Conservation (phyloP, 306 rosid genomes). For the Oxytropis ochrocephala region DNA sequence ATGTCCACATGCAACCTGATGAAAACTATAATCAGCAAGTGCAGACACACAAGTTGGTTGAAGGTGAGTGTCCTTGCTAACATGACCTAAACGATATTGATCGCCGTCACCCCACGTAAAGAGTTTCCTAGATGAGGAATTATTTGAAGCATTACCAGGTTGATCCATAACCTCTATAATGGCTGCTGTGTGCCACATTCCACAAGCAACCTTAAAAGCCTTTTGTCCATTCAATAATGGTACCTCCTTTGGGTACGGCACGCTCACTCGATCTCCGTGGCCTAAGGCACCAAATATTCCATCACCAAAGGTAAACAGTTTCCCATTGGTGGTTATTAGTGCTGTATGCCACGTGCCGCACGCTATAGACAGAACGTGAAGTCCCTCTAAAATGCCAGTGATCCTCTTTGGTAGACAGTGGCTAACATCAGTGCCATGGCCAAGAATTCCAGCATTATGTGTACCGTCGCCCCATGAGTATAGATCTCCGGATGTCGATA, state of each 20-base stretch:
- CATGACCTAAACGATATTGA: constrained; percentile 82
- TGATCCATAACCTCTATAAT: constrained; percentile 70
- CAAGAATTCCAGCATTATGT: constrained; percentile 77
- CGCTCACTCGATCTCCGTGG: constrained; percentile 73
- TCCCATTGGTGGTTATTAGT: constrained; percentile 64
- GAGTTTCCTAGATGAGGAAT: constrained; percentile 49
- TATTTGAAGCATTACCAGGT: constrained; percentile 30
- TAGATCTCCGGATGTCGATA: constrained; percentile 68
- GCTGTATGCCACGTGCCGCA: constrained; percentile 98
- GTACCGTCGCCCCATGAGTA: constrained; percentile 94
- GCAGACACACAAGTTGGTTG: constrained; percentile 83
- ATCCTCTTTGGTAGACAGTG: constrained; percentile 82
- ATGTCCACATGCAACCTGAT: constrained; percentile 84
- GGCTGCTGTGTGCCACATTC: constrained; percentile 97
- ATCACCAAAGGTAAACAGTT: constrained; percentile 87
- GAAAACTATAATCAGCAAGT: constrained; percentile 73
- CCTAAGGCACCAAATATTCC: constrained; percentile 92
- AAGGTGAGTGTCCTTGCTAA: constrained; percentile 67
- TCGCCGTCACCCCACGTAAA: constrained; percentile 99
- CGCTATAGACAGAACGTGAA: constrained; percentile 74
- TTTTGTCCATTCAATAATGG: constrained; percentile 58
- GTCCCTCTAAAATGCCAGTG: constrained; percentile 67
- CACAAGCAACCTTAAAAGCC: constrained; percentile 82
- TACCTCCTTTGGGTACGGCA: constrained; percentile 73
- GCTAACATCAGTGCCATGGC: constrained; percentile 77